Percentiles rank a stretch among this genome's conserved stretches.
These are phyloP conservation scores for Pterula multifida DNA, from an alignment of 1,284 basidiomycete species.

Conservation along the genomic window DNA sequence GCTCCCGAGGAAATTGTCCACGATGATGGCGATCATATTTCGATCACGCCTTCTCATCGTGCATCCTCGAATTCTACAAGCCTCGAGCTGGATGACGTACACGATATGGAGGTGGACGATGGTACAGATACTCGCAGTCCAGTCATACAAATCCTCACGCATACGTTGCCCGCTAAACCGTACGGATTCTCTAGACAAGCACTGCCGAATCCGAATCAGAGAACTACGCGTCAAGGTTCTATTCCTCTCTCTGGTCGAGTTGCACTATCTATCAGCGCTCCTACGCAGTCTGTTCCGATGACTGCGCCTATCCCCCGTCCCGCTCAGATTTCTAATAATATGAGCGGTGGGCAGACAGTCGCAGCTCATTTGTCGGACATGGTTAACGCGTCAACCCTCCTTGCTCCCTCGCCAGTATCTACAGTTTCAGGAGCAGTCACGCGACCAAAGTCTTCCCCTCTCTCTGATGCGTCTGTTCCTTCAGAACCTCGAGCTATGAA, in stretches of 20 bases:
- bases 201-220: background rate
- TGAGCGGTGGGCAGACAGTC: background rate
- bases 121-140: slow-evolving; percentile 17
- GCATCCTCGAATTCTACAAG: slow-evolving; percentile 3
- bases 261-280: background rate
- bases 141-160: background rate
- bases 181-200: background rate
- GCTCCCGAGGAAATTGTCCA: slow-evolving; percentile 4
- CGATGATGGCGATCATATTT: slow-evolving; percentile 10
- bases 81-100: slow-evolving; percentile 1
- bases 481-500: slow-evolving; percentile 27
- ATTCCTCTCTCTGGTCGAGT: background rate
- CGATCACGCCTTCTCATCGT: slow-evolving; percentile 11
- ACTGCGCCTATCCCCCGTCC: background rate
- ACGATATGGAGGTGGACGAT: slow-evolving; percentile 8
- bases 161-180: slow-evolving; percentile 3
- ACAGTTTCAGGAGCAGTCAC: background rate
- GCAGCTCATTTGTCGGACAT: background rate
- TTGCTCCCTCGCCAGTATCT: background rate
- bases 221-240: background rate
- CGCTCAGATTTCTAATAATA: background rate
- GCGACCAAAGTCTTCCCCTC: background rate
- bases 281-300: background rate
- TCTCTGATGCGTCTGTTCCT: slow-evolving; percentile 8
- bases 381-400: background rate